Conservation (phyloP, 805 yeast genomes). For the Wickerhamomyces rabaulensis region DNA sequence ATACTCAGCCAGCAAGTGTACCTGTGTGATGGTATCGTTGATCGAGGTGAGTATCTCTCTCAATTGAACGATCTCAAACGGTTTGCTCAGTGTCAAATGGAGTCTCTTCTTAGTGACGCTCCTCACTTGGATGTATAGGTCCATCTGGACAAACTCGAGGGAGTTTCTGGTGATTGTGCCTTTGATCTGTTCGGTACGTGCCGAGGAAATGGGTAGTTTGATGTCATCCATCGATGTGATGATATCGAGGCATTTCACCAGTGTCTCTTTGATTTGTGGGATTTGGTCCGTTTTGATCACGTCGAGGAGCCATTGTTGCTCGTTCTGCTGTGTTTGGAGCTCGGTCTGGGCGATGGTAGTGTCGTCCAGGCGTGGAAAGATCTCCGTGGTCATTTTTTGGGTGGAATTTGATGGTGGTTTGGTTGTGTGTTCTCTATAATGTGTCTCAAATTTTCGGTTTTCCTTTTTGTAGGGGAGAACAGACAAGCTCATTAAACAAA, state of each 20-base stretch:
- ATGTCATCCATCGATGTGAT: slow-evolving; percentile 36
- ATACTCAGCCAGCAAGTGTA: slow-evolving; percentile 32
- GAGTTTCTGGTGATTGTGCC: slow-evolving; percentile 58
- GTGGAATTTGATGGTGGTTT: not conserved
- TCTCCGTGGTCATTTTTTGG: not conserved
- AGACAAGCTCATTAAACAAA: too few species aligned
- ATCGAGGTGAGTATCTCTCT: slow-evolving; percentile 6
- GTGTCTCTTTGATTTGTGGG: slow-evolving; percentile 40
- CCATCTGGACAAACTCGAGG: slow-evolving; percentile 44
- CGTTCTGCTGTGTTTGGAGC: slow-evolving; percentile 15
- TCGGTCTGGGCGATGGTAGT: not conserved
- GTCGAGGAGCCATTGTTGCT: slow-evolving; percentile 43
- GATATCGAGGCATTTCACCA: slow-evolving; percentile 34
- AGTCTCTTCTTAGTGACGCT: slow-evolving; percentile 37
- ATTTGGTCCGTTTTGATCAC: slow-evolving; percentile 43
- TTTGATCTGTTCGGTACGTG: slow-evolving; percentile 50
- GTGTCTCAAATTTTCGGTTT: too few species aligned
- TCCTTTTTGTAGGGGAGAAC: too few species aligned
- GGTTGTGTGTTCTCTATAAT: too few species aligned
- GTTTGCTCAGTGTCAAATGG: slow-evolving; percentile 37
- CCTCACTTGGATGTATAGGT: slow-evolving; percentile 32
- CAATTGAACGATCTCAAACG: slow-evolving; percentile 30
- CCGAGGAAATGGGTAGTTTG: slow-evolving; percentile 53
- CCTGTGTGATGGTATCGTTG: slow-evolving; percentile 16
- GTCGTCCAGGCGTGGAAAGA: not conserved